Evolutionary conservation across 495 filamentous ascomycete genomes (phyloP).

Genomic region (Aspergillus hancockii): DNA sequence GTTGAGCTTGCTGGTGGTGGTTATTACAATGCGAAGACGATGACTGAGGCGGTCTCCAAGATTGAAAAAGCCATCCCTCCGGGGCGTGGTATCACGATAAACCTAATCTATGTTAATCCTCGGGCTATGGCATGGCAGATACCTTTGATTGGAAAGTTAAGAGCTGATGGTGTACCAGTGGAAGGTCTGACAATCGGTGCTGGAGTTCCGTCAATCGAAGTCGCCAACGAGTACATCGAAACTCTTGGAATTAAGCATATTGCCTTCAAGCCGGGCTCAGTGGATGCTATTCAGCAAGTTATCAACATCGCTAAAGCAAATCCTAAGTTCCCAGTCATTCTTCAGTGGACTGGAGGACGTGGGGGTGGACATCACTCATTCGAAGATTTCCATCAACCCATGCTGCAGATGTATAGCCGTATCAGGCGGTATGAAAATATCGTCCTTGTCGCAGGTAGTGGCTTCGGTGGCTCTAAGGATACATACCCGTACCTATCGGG

Average conservation of each 20-base stretch:
- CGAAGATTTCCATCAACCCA: conserved; percentile 92
- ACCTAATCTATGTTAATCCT: conserved; percentile 96
- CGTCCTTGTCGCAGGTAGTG: conserved; percentile 85
- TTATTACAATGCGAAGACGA: conserved; percentile 87
- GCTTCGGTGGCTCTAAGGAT: conserved; percentile 87
- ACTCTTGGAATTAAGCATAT: conserved; percentile 95
- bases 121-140: conserved; percentile 98
- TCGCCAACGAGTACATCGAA: conserved; percentile 90
- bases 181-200: conserved; percentile 94
- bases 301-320: conserved; percentile 93
- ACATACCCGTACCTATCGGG: conserved; percentile 94
- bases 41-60: conserved; percentile 86
- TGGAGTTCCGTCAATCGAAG: conserved; percentile 90
- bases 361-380: conserved; percentile 94
- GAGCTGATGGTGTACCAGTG: conserved; percentile 86
- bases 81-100: conserved; percentile 89
- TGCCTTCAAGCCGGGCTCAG: conserved; percentile 89
- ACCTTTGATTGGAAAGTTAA: conserved; percentile 79
- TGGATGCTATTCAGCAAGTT: conserved; percentile 84
- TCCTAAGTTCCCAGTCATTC: conserved; percentile 82
- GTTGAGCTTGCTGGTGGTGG: conserved; percentile 89
- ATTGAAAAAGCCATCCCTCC: conserved; percentile 86
- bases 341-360: conserved; percentile 94
- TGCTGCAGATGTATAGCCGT: conserved; percentile 86
- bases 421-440: conserved; percentile 83